phyloP scores from a whole-genome alignment of 2,329 filamentous ascomycete genomes.

The Chaetomiaceae sp. region DNA sequence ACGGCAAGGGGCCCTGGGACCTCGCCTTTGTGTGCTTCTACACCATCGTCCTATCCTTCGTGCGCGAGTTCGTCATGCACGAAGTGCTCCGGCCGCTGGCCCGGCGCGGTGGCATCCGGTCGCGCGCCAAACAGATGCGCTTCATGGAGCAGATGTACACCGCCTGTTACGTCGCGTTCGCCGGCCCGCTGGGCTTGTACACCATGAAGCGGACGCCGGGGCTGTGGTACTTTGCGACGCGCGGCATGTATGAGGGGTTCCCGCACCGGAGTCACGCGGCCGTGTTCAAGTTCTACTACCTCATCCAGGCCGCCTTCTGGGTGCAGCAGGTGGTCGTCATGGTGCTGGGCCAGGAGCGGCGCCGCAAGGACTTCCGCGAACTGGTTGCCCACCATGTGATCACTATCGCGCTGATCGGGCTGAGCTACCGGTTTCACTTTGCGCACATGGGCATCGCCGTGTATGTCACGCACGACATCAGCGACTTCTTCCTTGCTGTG shows the following conservation, averaged over 20 bases:
- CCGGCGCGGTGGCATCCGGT: conserved; percentile 59
- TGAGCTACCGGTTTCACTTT: conserved; percentile 95
- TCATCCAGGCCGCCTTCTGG: conserved; percentile 94
- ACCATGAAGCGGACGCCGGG: conserved; percentile 79
- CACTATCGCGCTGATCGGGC: conserved; percentile 73
- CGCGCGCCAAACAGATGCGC: conserved; percentile 71
- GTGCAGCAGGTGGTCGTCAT: conserved; percentile 91
- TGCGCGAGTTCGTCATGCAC: conserved; percentile 94
- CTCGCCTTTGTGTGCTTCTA: conserved; percentile 86
- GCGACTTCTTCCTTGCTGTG: conserved; percentile 91
- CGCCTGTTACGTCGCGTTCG: conserved; percentile 77
- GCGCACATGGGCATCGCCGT: conserved; percentile 95
- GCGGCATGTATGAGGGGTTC: conserved; percentile 82
- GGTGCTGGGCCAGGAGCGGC: conserved; percentile 81
- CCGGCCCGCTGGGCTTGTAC: conserved; percentile 78
- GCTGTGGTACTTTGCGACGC: conserved; percentile 90
- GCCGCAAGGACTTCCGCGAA: conserved; percentile 90
- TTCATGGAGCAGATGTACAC: conserved; percentile 98
- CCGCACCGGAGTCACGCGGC: conserved; percentile 76
- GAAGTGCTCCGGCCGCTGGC: conserved; percentile 74
- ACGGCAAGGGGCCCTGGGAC: conserved; percentile 81
- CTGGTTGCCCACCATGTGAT: conserved; percentile 87
- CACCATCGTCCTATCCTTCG: conserved; percentile 82
- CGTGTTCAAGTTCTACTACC: conserved; percentile 89
- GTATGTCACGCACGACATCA: conserved; percentile 91